phyloP scores from a whole-genome alignment of 2,329 filamentous ascomycete genomes.

The Zymoseptoria brevis region DNA sequence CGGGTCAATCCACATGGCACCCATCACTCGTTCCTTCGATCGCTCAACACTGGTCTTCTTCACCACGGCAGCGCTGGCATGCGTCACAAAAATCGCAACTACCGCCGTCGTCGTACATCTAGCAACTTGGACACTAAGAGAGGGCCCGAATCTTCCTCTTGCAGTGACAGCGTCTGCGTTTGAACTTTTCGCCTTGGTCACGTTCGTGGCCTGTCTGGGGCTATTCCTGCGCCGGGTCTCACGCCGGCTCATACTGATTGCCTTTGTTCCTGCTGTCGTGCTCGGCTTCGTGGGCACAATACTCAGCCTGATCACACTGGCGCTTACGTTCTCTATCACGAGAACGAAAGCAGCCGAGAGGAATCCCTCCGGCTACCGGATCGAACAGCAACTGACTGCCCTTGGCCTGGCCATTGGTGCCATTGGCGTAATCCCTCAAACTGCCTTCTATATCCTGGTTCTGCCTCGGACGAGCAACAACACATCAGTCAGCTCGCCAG shows the following conservation, averaged over 20 bases:
- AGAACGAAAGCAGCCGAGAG: not conserved
- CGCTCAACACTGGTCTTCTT: slow-evolving; percentile 12
- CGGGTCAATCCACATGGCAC: slow-evolving; percentile 9
- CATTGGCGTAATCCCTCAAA: slow-evolving; percentile 19
- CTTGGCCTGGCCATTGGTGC: slow-evolving; percentile 24
- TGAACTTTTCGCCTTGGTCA: slow-evolving; percentile 16
- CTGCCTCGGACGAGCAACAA: slow-evolving; percentile 10
- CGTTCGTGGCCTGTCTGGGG: slow-evolving; percentile 9
- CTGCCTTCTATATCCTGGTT: slow-evolving; percentile 20
- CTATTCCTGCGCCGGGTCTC: slow-evolving; percentile 13
- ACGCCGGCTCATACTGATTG: slow-evolving; percentile 7
- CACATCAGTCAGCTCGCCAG: not conserved
- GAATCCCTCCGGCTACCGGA: not conserved
- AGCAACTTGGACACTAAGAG: slow-evolving; percentile 9
- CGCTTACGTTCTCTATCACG: slow-evolving; percentile 13
- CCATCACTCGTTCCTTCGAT: slow-evolving; percentile 10
- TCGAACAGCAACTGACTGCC: slow-evolving; percentile 9
- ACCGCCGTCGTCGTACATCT: slow-evolving; percentile 15
- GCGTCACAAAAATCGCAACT: slow-evolving; percentile 12
- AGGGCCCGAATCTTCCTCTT: slow-evolving; percentile 8
- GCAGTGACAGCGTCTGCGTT: slow-evolving; percentile 16
- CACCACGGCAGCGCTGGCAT: slow-evolving; percentile 11
- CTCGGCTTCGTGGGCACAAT: slow-evolving; percentile 9
- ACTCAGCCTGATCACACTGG: slow-evolving; percentile 9
- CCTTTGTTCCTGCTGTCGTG: slow-evolving; percentile 8